Percentiles rank a stretch among this genome's conserved stretches.
phyloP scores from a whole-genome alignment of 2,329 filamentous ascomycete species.

The Colletotrichum sp. region DNA sequence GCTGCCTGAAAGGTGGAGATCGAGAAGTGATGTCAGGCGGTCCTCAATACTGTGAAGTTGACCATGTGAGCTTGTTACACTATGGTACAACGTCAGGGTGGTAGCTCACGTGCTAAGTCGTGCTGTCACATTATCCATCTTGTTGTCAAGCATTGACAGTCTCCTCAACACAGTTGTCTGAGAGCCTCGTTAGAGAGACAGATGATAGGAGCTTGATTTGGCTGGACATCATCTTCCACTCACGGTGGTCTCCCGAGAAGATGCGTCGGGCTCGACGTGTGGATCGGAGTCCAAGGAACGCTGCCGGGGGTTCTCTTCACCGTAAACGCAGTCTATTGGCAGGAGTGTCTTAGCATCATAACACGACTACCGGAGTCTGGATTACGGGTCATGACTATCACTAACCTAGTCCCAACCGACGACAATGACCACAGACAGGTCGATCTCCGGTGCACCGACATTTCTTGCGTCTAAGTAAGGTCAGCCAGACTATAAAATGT shows the following conservation, averaged over 20 bases:
- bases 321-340: neutral
- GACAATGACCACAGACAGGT: neutral
- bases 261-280: neutral
- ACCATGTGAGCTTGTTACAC: neutral
- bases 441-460: neutral
- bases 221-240: neutral
- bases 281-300: neutral
- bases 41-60: neutral
- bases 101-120: neutral
- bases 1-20: neutral
- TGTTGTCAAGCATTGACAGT: neutral
- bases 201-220: neutral
- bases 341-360: neutral
- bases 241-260: neutral
- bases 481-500: neutral
- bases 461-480: neutral
- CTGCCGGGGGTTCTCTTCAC: neutral
- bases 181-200: neutral
- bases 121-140: neutral
- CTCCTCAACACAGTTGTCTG: neutral
- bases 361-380: neutral
- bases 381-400: neutral
- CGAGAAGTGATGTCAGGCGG: neutral
- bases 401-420: neutral
- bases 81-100: fast-evolving